Base-by-base conservation (phyloP, 1,284 basidiomycete species). In the Rhizoctonia solani region DNA sequence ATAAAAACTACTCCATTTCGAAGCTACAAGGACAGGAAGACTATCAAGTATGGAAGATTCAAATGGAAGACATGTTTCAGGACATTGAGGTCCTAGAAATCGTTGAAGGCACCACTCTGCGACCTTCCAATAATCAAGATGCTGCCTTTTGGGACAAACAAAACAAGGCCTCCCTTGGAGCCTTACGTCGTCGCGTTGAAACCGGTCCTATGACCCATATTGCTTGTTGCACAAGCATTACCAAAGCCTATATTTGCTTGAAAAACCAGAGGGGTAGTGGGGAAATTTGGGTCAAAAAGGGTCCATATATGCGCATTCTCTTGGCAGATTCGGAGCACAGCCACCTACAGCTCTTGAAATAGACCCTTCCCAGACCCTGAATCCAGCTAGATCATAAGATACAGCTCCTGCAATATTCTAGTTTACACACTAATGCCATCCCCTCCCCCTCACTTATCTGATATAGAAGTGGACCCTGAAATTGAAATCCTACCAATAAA, bases 41-140 rank as follows among this genome's bases (percentile, higher is more conserved):
- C 16, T 61, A 61, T 16, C 56, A 30, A 5, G 46, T 61, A 16
- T 61, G 42, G 56, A 13, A 30, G 1, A 61, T 49, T 9, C 56
- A 61, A 16, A 61, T 61, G 44, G 27, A 61, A 14, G 56, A 61
- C 44, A 61, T 61, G 42, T 61, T 61, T 32, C 42, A 61, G 23
- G 46, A 61, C 27, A 19, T 49, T 30, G 58, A 61, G 0, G 30
- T 61, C 29, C 50, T 44, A 46, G 32, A 49, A 4, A 25, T 55
- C 30, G n/a, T 59, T 42, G 34, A 32, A 30, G 27, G 42, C 29
- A 46, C 56, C 14, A 25, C 25, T 39, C 37, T 8, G 37, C 37
- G 8, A 16, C 9, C 37, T 8, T 39, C 16, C 9, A 16, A 16
- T 39, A 16, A 39, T 39, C 37, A 8, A 39, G 8, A 16, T 39